These are phyloP conservation scores for Furcasterigmium sp. DNA, from an alignment of 2,329 filamentous ascomycete species.

Conservation along the genomic window DNA sequence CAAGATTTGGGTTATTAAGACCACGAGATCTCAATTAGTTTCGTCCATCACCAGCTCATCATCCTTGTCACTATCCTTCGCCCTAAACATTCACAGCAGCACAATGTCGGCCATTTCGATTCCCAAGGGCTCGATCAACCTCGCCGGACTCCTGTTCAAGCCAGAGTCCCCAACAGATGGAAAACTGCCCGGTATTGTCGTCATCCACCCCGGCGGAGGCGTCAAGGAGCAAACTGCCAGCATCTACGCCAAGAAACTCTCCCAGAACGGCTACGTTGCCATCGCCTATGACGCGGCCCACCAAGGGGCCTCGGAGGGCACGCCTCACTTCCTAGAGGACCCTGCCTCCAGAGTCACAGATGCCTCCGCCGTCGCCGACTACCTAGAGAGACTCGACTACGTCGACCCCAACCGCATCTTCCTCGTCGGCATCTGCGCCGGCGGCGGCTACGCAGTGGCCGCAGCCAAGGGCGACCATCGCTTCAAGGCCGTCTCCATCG, in stretches of 20 bases:
- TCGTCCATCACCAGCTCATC: too few relatives aligned
- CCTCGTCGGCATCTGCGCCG: constrained; percentile 30
- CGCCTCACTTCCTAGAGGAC: constrained; percentile 29
- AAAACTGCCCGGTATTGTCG: constrained; percentile 12
- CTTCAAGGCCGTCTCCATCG: constrained; percentile 30
- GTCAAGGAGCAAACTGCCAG: constrained; percentile 32
- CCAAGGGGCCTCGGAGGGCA: constrained; percentile 27
- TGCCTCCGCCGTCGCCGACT: constrained; percentile 26
- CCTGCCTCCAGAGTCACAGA: constrained; percentile 30
- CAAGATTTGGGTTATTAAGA: too few relatives aligned
- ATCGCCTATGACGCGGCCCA: constrained; percentile 31
- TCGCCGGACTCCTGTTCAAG: background rate
- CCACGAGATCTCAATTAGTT: too few relatives aligned
- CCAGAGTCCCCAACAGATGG: background rate
- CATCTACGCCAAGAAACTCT: constrained; percentile 22
- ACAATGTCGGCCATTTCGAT: constrained; percentile 2
- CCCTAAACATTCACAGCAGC: background rate
- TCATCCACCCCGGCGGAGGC: constrained; percentile 23
- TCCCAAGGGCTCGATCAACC: background rate
- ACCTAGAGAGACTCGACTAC: constrained; percentile 18
- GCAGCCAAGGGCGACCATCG: constrained; percentile 29
- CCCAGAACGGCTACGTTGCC: constrained; percentile 23
- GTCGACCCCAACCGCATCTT: constrained; percentile 28
- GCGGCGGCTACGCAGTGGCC: constrained; percentile 27
- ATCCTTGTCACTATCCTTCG: too few relatives aligned